Evolutionary conservation across 2,329 filamentous ascomycete species (phyloP).

Genomic region (Thielaviopsis euricoi): DNA sequence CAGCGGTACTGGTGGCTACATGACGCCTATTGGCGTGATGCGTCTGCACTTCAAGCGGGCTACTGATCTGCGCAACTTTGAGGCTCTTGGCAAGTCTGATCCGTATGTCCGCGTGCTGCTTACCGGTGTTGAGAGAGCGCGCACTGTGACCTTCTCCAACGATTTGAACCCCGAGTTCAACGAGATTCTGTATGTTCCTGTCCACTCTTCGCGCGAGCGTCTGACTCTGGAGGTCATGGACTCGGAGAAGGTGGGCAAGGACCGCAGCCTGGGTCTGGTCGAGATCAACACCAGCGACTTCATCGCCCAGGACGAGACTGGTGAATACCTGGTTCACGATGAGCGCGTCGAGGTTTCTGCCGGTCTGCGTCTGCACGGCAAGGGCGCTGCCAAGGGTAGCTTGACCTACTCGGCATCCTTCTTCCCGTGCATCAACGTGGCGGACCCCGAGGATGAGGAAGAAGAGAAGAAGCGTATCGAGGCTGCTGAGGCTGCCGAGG

Average conservation of each 20-base stretch:
- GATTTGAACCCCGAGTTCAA: slow-evolving; percentile 93
- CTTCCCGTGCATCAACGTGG: slow-evolving; percentile 73
- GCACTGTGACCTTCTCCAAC: slow-evolving; percentile 91
- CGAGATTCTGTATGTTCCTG: slow-evolving; percentile 83
- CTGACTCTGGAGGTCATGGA: slow-evolving; percentile 92
- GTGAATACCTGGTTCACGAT: slow-evolving; percentile 67
- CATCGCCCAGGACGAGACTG: slow-evolving; percentile 58
- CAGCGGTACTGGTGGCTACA: slow-evolving; percentile 70
- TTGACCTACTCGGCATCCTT: slow-evolving; percentile 76
- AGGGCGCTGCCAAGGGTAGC: slow-evolving; percentile 58
- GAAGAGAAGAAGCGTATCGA: slow-evolving; percentile 33
- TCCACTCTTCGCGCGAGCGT: slow-evolving; percentile 72
- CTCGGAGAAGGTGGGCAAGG: slow-evolving; percentile 78
- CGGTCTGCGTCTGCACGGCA: slow-evolving; percentile 57
- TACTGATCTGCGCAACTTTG: slow-evolving; percentile 71
- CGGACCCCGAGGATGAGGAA: slow-evolving; percentile 78
- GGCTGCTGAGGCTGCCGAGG: slow-evolving; percentile 19
- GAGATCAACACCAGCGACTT: slow-evolving; percentile 68
- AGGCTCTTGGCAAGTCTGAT: slow-evolving; percentile 93
- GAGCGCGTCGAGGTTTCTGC: slow-evolving; percentile 51
- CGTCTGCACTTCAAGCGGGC: slow-evolving; percentile 81
- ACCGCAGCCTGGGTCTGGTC: slow-evolving; percentile 68
- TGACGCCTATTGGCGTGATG: slow-evolving; percentile 89
- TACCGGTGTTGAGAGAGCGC: slow-evolving; percentile 76
- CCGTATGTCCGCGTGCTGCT: slow-evolving; percentile 80